Conservation (phyloP, 306 rosid genomes). For the Medicago lupulina region DNA sequence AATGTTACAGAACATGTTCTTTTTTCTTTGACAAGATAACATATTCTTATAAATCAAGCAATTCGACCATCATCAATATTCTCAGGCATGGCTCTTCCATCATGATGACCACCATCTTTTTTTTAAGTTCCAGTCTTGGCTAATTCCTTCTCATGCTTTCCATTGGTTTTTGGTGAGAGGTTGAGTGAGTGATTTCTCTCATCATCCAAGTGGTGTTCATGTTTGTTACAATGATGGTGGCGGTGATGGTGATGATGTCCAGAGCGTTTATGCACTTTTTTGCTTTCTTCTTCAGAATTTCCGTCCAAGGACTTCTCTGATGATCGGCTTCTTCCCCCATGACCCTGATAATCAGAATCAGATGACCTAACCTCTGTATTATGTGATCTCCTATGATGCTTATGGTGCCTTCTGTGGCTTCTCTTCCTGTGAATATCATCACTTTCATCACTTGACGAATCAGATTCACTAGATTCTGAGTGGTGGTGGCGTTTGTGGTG, state of each 20-base stretch:
- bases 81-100: conserved; percentile 25
- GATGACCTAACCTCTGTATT: conserved; percentile 54
- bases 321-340: conserved; percentile 52
- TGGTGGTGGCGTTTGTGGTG: conserved; percentile 56
- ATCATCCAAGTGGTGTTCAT: conserved; percentile 45
- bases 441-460: conserved; percentile 51
- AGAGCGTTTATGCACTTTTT: conserved; percentile 46
- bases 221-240: conserved; percentile 44
- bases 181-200: conserved; percentile 43
- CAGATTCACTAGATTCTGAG: conserved; percentile 50
- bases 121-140: conserved; percentile 29
- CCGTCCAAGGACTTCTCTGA: conserved; percentile 63
- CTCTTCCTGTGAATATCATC: conserved; percentile 47
- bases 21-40: background rate
- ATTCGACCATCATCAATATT: conserved; percentile 29
- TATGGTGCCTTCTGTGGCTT: conserved; percentile 56
- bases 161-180: conserved; percentile 37
- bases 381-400: conserved; percentile 52
- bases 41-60: conserved; percentile 33
- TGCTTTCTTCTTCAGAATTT: conserved; percentile 50
- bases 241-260: conserved; percentile 48
- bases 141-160: conserved; percentile 37
- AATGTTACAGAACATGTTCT: conserved; percentile 2
- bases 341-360: conserved; percentile 51
- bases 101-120: conserved; percentile 30